Evolutionary conservation across 177 flowering plant species (phyloP).

Genomic region (Vitis hybrid): DNA sequence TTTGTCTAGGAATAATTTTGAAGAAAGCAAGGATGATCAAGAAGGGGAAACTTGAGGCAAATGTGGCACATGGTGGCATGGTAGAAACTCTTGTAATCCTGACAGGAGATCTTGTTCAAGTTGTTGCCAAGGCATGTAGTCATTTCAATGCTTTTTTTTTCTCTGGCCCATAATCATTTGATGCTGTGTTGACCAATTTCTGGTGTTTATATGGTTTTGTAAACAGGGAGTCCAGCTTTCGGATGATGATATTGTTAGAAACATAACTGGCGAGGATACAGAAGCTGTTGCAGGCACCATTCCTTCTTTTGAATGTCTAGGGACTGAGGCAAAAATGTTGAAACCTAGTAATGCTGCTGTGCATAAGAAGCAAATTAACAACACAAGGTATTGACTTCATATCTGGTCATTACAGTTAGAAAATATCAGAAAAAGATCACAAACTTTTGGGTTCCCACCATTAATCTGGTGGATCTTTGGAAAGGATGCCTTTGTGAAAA

Average conservation of each 20-base stretch:
- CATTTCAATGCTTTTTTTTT: not conserved
- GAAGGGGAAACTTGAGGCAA: slow-evolving; percentile 52
- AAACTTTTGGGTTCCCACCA: no score
- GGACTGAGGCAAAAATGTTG: slow-evolving; percentile 16
- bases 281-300: slow-evolving; percentile 29
- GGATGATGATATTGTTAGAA: slow-evolving; percentile 34
- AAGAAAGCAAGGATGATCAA: slow-evolving; percentile 69
- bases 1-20: slow-evolving; percentile 60
- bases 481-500: no score
- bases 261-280: slow-evolving; percentile 22
- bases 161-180: not conserved
- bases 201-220: not conserved
- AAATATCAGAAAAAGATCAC: no score
- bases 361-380: slow-evolving; percentile 15
- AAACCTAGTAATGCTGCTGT: slow-evolving; percentile 5
- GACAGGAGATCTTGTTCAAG: slow-evolving; percentile 75
- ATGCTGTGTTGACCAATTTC: not conserved
- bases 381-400: slow-evolving; percentile 28
- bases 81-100: slow-evolving; percentile 65
- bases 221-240: slow-evolving; percentile 51
- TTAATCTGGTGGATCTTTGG: no score
- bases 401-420: no score
- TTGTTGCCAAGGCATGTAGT: slow-evolving; percentile 61
- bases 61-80: slow-evolving; percentile 37
- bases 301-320: slow-evolving; percentile 9